Evolutionary conservation across 768 basidiomycete genomes (phyloP).

Genomic region (Suillus bovinus): DNA sequence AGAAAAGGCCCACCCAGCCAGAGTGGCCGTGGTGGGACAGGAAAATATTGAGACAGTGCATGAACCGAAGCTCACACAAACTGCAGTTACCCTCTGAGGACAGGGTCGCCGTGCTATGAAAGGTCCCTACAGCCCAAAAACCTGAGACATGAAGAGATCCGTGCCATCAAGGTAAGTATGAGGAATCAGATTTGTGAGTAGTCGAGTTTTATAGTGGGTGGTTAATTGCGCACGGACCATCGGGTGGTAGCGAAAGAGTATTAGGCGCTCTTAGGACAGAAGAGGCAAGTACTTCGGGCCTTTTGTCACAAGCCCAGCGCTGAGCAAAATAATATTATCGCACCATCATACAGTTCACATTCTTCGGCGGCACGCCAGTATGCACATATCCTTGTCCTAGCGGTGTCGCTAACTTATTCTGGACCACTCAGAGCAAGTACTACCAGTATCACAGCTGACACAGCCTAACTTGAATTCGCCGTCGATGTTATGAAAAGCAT

Average conservation of each 20-base stretch:
- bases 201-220: slow-evolving; percentile 25
- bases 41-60: slow-evolving; percentile 46
- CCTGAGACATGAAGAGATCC: slow-evolving; percentile 49
- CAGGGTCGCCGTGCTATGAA: slow-evolving; percentile 59
- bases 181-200: slow-evolving; percentile 17
- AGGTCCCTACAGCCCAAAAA: slow-evolving; percentile 54
- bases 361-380: neutral
- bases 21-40: slow-evolving; percentile 43
- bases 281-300: too few relatives aligned
- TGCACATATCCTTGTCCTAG: neutral
- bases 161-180: slow-evolving; percentile 61
- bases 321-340: neutral
- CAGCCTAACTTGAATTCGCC: neutral
- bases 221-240: slow-evolving; percentile 16
- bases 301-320: neutral
- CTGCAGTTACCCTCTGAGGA: slow-evolving; percentile 37
- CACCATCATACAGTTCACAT: neutral
- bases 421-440: neutral
- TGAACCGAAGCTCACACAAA: slow-evolving; percentile 44
- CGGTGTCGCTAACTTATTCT: neutral
- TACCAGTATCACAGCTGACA: neutral
- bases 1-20: slow-evolving; percentile 33
- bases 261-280: too few relatives aligned
- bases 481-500: neutral
- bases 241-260: neutral